phyloP scores from a whole-genome alignment of 768 basidiomycete genomes.

The Mycena haematopus region DNA sequence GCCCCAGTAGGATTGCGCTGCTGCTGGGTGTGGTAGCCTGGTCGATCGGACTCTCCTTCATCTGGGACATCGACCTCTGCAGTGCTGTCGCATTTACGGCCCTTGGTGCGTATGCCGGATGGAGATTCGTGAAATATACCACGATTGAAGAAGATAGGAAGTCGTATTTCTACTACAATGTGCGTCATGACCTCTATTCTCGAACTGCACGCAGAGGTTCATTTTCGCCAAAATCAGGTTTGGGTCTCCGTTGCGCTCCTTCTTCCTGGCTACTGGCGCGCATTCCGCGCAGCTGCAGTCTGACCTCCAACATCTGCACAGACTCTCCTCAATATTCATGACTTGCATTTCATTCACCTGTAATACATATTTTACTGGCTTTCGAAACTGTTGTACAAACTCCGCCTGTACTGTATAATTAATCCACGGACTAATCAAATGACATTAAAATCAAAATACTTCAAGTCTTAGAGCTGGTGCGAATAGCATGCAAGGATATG shows the following conservation, averaged over 20 bases:
- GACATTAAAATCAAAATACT: too few relatives aligned
- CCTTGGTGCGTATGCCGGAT: conserved; percentile 38
- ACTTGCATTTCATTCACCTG: not conserved
- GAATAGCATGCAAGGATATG: too few relatives aligned
- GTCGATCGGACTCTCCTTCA: conserved; percentile 39
- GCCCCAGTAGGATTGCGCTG: conserved; percentile 32
- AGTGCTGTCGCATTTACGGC: conserved; percentile 34
- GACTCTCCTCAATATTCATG: not conserved
- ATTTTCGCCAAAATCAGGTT: conserved; percentile 28
- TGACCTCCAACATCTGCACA: not conserved
- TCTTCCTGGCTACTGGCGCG: conserved; percentile 44
- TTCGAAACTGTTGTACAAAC: too few relatives aligned
- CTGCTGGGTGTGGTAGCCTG: conserved; percentile 40
- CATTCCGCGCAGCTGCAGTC: not conserved
- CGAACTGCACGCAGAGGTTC: too few relatives aligned
- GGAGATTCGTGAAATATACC: conserved; percentile 38
- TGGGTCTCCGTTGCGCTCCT: conserved; percentile 44
- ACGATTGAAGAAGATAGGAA: conserved; percentile 38
- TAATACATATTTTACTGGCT: not conserved
- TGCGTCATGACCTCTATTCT: conserved; percentile 27
- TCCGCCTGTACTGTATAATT: too few relatives aligned
- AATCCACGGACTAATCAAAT: too few relatives aligned
- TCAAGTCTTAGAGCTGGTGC: too few relatives aligned
- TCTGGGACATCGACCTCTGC: conserved; percentile 42
- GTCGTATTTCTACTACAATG: conserved; percentile 48